Percentiles rank a stretch among this genome's conserved stretches.
Evolutionary conservation across 495 filamentous ascomycete genomes (phyloP).

Genomic region (Aspergillus baeticus): DNA sequence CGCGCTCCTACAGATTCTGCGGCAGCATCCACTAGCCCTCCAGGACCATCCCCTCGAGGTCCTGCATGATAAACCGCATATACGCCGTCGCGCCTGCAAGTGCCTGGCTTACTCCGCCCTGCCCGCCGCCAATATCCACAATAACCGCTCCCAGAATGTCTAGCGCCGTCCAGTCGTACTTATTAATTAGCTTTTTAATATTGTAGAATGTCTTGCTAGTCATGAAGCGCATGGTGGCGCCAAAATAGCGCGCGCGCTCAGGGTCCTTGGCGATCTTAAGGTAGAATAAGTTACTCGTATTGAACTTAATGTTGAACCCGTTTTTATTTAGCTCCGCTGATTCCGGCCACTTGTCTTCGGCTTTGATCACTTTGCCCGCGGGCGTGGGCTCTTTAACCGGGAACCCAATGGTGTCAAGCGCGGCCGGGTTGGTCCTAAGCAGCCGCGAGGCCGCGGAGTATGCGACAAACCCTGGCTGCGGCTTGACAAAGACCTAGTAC

Average conservation of each 20-base stretch:
- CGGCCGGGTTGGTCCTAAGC: neutral
- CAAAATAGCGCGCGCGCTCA: neutral
- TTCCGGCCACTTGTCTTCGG: neutral
- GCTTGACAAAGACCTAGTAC: neutral
- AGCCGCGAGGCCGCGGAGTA: neutral
- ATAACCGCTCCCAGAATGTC: constrained; percentile 36
- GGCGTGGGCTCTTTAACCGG: neutral
- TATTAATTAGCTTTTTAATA: constrained; percentile 38
- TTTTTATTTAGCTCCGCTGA: neutral
- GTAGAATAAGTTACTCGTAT: neutral
- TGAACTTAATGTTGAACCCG: neutral
- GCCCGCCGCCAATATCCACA: constrained; percentile 55
- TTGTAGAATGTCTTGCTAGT: constrained; percentile 39
- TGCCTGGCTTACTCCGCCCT: constrained; percentile 50
- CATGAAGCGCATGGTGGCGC: neutral
- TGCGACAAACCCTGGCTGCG: neutral
- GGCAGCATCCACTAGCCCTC: constrained; percentile 38
- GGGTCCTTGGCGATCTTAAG: neutral
- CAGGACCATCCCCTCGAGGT: constrained; percentile 45
- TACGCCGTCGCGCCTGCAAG: constrained; percentile 37
- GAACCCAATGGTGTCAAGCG: neutral
- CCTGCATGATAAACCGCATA: constrained; percentile 54
- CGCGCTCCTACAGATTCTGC: constrained; percentile 37
- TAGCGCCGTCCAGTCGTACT: constrained; percentile 41
- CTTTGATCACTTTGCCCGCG: neutral